phyloP scores from a whole-genome alignment of 768 basidiomycete genomes.

The Lenzites betulinus region DNA sequence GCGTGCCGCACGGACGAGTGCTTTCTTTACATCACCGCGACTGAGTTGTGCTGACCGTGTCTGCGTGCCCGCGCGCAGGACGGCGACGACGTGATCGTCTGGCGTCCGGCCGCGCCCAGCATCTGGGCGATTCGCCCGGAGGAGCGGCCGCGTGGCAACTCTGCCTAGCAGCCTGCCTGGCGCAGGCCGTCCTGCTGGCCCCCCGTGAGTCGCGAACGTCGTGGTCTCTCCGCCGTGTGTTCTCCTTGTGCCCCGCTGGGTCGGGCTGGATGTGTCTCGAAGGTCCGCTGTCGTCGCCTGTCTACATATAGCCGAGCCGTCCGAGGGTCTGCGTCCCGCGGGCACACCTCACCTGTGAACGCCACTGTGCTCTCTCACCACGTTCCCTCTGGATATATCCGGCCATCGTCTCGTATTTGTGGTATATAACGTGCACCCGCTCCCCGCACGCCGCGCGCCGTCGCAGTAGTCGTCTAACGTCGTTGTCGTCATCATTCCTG shows the following conservation, averaged over 20 bases:
- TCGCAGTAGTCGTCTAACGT: too few relatives aligned
- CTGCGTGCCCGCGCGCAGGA: slow-evolving; percentile 8
- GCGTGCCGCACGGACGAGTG: slow-evolving; percentile 2
- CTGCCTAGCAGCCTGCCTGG: not conserved
- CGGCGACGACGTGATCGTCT: slow-evolving; percentile 22
- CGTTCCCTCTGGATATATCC: slow-evolving; percentile 1
- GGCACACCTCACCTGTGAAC: not conserved
- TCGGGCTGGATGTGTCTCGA: slow-evolving; percentile 17
- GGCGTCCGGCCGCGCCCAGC: slow-evolving; percentile 11
- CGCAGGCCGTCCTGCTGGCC: not conserved
- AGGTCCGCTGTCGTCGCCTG: slow-evolving; percentile 7
- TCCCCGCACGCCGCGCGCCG: too few relatives aligned
- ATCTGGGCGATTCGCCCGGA: slow-evolving; percentile 23
- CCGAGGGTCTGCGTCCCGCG: not conserved
- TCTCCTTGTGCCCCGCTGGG: slow-evolving; percentile 8
- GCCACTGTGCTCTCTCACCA: not conserved
- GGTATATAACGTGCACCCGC: not conserved
- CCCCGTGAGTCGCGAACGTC: too few relatives aligned
- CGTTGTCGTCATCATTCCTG: not conserved
- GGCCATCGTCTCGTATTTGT: slow-evolving; percentile 4
- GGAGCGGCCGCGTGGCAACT: slow-evolving; percentile 21
- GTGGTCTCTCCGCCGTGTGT: not conserved
- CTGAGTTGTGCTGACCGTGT: slow-evolving; percentile 11
- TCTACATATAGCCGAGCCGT: not conserved
- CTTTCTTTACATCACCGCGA: slow-evolving; percentile 9